Evolutionary conservation across 345 rosid species (phyloP).

Genomic region (Bretschneidera sinensis): DNA sequence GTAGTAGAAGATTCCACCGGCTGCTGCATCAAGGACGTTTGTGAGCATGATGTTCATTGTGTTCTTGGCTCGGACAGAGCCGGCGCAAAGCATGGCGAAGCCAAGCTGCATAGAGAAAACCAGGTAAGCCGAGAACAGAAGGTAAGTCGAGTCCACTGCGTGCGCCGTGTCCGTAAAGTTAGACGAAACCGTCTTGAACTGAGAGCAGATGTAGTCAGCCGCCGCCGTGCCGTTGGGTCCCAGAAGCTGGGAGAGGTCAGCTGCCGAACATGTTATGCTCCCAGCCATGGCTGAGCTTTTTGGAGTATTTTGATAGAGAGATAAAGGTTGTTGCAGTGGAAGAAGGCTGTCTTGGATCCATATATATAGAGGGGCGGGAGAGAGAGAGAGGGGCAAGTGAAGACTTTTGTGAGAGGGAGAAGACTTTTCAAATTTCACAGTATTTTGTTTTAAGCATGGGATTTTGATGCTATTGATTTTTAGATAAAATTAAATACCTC

Average conservation of each 20-base stretch:
- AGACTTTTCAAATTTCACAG: too few relatives aligned
- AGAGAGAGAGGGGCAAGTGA: too few relatives aligned
- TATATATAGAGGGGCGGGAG: too few relatives aligned
- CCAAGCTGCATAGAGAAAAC: slow-evolving; percentile 95
- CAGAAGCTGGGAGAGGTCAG: slow-evolving; percentile 39
- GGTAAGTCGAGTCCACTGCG: slow-evolving; percentile 79
- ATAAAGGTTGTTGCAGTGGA: too few relatives aligned
- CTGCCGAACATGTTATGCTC: slow-evolving; percentile 50
- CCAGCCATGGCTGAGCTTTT: too few relatives aligned
- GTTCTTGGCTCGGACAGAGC: slow-evolving; percentile 88
- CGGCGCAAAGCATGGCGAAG: slow-evolving; percentile 96
- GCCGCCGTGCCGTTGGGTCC: slow-evolving; percentile 62
- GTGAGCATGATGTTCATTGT: slow-evolving; percentile 98
- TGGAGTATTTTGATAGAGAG: too few relatives aligned
- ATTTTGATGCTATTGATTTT: too few relatives aligned
- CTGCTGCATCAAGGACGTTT: slow-evolving; percentile 87
- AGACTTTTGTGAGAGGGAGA: too few relatives aligned
- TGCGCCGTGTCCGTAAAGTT: slow-evolving; percentile 42
- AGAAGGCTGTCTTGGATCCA: too few relatives aligned
- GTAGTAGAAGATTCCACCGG: slow-evolving; percentile 83
- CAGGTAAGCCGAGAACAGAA: slow-evolving; percentile 89
- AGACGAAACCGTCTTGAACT: too few relatives aligned
- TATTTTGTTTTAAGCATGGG: too few relatives aligned
- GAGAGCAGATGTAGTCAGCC: slow-evolving; percentile 61
- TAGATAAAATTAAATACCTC: too few relatives aligned